A percentile compares a stretch with the other conserved stretches of the same genome.
Conservation (phyloP, 164 flowering plant genomes). For the Protea cynaroides region DNA sequence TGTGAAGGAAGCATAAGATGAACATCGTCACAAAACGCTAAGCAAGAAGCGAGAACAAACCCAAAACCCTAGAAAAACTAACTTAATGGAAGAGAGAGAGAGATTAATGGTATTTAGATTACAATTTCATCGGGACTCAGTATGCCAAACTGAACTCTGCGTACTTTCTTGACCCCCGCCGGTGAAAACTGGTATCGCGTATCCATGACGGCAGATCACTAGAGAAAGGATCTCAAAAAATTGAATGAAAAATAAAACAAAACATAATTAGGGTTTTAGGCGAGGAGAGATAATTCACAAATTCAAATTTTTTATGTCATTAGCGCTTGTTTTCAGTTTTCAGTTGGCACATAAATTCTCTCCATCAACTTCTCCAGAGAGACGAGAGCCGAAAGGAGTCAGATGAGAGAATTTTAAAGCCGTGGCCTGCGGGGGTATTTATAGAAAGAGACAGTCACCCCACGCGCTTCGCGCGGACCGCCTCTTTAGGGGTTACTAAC, state of each 20-base stretch:
- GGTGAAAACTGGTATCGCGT: slow-evolving; percentile 68
- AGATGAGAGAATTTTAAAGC: not conserved
- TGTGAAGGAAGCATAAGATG: slow-evolving; percentile 25
- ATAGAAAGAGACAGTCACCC: slow-evolving; percentile 4
- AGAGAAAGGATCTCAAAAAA: not conserved
- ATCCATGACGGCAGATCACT: slow-evolving; percentile 42
- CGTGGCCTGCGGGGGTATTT: not conserved
- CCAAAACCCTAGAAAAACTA: not conserved
- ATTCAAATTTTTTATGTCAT: too few species aligned
- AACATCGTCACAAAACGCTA: not conserved
- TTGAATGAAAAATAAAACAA: not conserved
- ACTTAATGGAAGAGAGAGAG: not conserved
- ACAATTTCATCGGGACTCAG: slow-evolving; percentile 82
- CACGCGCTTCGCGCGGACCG: not conserved
- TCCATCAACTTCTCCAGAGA: too few species aligned
- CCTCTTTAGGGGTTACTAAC: too few species aligned
- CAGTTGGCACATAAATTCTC: too few species aligned
- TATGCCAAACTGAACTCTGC: slow-evolving; percentile 73
- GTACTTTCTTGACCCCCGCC: slow-evolving; percentile 77
- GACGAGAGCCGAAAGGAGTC: not conserved
- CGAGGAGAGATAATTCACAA: not conserved
- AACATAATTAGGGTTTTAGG: slow-evolving; percentile 6
- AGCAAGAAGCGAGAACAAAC: not conserved
- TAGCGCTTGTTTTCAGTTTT: too few species aligned
- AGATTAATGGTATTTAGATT: slow-evolving; percentile 11